Percentiles rank a stretch among this genome's conserved stretches.
Evolutionary conservation across 2,329 filamentous ascomycete genomes (phyloP).

Genomic region (Parasarocladium wereldwijsianum): DNA sequence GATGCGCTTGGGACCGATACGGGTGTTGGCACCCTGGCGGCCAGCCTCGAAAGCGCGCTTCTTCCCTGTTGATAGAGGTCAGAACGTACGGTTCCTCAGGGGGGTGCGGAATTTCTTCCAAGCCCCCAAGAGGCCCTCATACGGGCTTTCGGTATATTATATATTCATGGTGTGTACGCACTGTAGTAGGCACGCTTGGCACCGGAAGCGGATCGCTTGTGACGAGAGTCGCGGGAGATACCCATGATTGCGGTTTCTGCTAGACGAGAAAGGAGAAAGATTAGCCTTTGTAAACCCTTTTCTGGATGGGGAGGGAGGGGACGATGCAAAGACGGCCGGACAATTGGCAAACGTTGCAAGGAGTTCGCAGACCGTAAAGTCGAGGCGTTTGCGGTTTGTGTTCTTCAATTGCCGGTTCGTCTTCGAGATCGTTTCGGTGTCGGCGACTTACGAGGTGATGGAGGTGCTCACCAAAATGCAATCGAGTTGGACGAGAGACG

Average conservation of each 20-base stretch:
- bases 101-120: too few species aligned
- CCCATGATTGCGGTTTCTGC: constrained; percentile 76
- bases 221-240: constrained; percentile 99
- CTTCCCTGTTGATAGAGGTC: constrained; percentile 68
- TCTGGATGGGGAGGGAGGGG: too few species aligned
- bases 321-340: not conserved
- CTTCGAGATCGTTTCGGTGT: not conserved
- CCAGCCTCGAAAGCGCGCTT: constrained; percentile 99
- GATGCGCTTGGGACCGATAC: constrained; percentile 94
- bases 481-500: constrained; percentile 28
- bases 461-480: constrained; percentile 32
- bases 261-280: constrained; percentile 7
- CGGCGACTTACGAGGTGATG: constrained; percentile 19
- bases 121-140: constrained; percentile 20
- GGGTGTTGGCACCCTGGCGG: constrained; percentile 98
- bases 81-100: constrained; percentile 52
- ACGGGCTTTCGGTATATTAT: constrained; percentile 47
- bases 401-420: too few species aligned
- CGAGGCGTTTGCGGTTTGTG: too few species aligned
- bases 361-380: not conserved
- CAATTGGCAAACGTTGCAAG: not conserved
- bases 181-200: constrained; percentile 93
- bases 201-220: constrained; percentile 99
- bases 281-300: too few species aligned
- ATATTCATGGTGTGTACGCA: constrained; percentile 31